Evolutionary conservation across 2,329 filamentous ascomycete species (phyloP).

Genomic region (Penicillium sp.): DNA sequence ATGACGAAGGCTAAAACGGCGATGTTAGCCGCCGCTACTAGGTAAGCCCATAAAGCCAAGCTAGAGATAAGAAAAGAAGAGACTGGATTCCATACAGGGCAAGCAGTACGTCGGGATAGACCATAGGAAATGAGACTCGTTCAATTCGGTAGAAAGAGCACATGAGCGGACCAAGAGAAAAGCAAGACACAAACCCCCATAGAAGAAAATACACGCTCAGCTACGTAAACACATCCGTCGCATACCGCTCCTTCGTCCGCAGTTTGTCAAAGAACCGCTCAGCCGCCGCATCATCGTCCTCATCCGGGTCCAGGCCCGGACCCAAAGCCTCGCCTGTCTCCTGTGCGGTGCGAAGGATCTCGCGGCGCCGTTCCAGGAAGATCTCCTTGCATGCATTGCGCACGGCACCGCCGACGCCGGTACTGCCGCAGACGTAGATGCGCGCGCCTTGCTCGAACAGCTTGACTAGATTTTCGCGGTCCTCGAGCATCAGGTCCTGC

Average conservation of each 20-base stretch:
- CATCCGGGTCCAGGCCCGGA: conserved; percentile 20
- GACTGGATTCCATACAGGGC: no score
- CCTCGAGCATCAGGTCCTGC: conserved; percentile 52
- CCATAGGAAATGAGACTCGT: no score
- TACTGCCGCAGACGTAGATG: conserved; percentile 64
- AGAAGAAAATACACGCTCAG: background rate
- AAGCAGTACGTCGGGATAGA: no score
- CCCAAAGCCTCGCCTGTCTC: conserved; percentile 37
- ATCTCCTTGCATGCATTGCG: conserved; percentile 42
- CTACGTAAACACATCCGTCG: conserved; percentile 57
- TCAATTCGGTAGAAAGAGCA: no score
- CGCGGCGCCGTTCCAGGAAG: conserved; percentile 26
- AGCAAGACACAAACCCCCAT: background rate
- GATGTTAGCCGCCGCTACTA: no score
- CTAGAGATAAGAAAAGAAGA: no score
- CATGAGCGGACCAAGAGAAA: background rate
- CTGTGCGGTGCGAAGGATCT: conserved; percentile 36
- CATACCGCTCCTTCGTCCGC: conserved; percentile 53
- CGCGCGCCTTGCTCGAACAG: conserved; percentile 53
- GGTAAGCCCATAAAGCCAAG: no score
- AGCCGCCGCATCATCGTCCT: conserved; percentile 27
- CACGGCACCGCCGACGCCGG: conserved; percentile 50
- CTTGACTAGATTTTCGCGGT: conserved; percentile 45
- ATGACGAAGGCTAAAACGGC: no score
- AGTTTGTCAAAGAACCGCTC: conserved; percentile 30